Evolutionary conservation across 2,329 filamentous ascomycete genomes (phyloP).

Genomic region (Penicillium sp.): DNA sequence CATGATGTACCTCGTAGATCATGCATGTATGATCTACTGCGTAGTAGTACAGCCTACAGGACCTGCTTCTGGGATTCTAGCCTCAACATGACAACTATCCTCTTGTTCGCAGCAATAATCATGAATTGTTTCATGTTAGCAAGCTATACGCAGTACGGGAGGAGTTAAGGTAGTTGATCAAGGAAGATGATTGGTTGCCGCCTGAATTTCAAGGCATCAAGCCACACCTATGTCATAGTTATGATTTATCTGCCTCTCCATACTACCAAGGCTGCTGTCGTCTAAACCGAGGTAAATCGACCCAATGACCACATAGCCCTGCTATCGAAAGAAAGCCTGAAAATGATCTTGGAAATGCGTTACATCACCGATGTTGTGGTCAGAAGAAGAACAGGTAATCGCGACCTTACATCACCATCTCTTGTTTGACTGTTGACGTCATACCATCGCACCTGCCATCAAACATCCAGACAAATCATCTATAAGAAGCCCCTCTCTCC

Average conservation of each 20-base stretch:
- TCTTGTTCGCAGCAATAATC: neutral
- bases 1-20: too few relatives aligned
- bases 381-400: neutral
- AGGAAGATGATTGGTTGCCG: neutral
- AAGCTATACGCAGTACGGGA: too few relatives aligned
- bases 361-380: neutral
- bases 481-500: slow-evolving; percentile 3
- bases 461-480: neutral
- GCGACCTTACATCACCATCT: neutral
- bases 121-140: too few relatives aligned
- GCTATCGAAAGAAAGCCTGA: neutral
- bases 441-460: neutral
- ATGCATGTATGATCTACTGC: neutral
- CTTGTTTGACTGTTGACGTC: slow-evolving; percentile 1
- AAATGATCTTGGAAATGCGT: neutral
- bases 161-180: too few relatives aligned
- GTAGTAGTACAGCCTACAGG: neutral
- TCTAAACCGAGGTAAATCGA: neutral
- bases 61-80: neutral
- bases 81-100: neutral
- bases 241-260: too few relatives aligned
- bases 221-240: neutral
- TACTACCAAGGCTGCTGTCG: neutral
- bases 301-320: neutral
- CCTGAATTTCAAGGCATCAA: neutral